phyloP scores from a whole-genome alignment of 345 rosid species.

The Viola odorata region DNA sequence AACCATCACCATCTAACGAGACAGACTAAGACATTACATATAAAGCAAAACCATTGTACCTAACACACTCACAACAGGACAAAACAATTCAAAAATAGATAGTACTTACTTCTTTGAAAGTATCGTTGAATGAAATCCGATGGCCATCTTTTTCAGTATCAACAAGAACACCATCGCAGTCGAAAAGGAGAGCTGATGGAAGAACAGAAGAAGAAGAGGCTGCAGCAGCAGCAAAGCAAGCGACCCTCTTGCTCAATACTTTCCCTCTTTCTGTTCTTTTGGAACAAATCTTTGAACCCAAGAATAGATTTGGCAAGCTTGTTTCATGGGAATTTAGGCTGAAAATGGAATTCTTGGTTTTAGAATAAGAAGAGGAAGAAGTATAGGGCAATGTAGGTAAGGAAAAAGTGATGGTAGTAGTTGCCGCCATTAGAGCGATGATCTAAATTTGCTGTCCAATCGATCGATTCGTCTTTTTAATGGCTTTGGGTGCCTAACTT shows the following conservation, averaged over 20 bases:
- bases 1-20: not conserved
- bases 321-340: slow-evolving; percentile 17
- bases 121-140: slow-evolving; percentile 87
- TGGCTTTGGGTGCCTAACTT: slow-evolving; percentile 11
- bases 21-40: not conserved
- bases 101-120: slow-evolving; percentile 60
- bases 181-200: slow-evolving; percentile 80
- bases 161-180: slow-evolving; percentile 95
- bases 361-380: slow-evolving; percentile 15
- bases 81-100: too few relatives aligned
- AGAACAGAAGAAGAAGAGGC: slow-evolving; percentile 39
- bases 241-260: slow-evolving; percentile 16
- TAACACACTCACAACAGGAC: too few relatives aligned
- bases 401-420: slow-evolving; percentile 33
- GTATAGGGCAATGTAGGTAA: slow-evolving; percentile 22
- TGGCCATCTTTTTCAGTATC: slow-evolving; percentile 97
- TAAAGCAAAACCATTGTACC: too few relatives aligned
- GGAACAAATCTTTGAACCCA: slow-evolving; percentile 15
- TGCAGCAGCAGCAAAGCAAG: slow-evolving; percentile 17
- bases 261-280: slow-evolving; percentile 11
- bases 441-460: too few relatives aligned
- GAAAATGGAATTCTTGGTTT: slow-evolving; percentile 17
- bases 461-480: slow-evolving; percentile 3
- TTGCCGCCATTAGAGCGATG: slow-evolving; percentile 2
- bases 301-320: slow-evolving; percentile 15